These are phyloP conservation scores for Verticillium longisporum DNA, from an alignment of 2,329 filamentous ascomycete species.

Conservation along the genomic window DNA sequence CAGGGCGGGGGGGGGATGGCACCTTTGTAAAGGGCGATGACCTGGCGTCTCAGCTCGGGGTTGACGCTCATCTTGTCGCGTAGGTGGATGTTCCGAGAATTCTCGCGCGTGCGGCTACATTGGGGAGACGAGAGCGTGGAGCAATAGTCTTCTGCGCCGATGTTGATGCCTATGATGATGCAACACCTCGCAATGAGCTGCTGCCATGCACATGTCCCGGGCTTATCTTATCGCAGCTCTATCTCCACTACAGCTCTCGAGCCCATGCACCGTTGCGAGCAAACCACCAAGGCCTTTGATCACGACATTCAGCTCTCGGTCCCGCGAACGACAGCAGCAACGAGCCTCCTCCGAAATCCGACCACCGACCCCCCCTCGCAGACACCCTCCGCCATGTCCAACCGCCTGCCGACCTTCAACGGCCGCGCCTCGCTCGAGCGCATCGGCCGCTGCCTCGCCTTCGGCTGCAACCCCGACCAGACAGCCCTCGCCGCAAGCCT, in stretches of 20 bases:
- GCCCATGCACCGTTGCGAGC: background rate
- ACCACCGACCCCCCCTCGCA: no score
- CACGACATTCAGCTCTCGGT: background rate
- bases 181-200: background rate
- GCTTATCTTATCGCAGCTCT: conserved; percentile 1
- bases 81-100: background rate
- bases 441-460: conserved; percentile 12
- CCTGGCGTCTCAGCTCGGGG: conserved; percentile 61
- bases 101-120: background rate
- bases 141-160: background rate
- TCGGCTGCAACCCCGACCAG: conserved; percentile 11
- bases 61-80: background rate
- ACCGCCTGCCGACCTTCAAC: background rate
- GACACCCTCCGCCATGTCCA: background rate
- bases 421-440: conserved; percentile 4
- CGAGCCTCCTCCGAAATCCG: background rate
- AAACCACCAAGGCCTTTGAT: background rate
- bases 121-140: background rate
- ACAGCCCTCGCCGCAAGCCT: conserved; percentile 7
- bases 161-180: background rate
- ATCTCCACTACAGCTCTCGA: background rate
- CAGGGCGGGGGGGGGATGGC: background rate
- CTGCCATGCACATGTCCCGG: no score
- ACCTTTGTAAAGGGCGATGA: conserved; percentile 89
- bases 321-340: background rate